Conservation (phyloP, 768 basidiomycete species). For the Erythrobasidium yunnanense region DNA sequence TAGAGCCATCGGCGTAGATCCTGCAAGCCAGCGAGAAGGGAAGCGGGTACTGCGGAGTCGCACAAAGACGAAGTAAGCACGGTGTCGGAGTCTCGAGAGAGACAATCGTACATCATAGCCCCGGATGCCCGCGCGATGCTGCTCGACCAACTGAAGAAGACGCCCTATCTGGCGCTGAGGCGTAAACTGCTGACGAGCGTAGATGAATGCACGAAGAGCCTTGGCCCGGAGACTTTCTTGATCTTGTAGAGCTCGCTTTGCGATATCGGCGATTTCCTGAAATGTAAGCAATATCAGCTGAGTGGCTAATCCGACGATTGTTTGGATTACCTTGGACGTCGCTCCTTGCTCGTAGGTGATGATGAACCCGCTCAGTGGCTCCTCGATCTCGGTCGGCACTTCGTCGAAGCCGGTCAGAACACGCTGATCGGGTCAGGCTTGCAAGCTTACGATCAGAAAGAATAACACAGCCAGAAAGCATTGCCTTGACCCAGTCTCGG, state of each 20-base stretch:
- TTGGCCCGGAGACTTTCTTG: background rate
- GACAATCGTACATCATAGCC: conserved; percentile 11
- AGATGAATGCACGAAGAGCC: conserved; percentile 20
- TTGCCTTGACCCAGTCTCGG: conserved; percentile 15
- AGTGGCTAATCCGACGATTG: background rate
- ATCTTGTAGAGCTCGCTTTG: conserved; percentile 2
- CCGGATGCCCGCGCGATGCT: conserved; percentile 2
- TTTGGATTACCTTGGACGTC: background rate
- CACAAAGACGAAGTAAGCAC: background rate
- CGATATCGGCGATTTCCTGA: background rate
- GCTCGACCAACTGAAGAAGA: conserved; percentile 14
- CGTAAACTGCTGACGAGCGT: conserved; percentile 8
- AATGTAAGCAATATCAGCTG: background rate
- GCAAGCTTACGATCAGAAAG: background rate
- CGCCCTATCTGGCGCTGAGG: conserved; percentile 3
- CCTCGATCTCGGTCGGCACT: conserved; percentile 16
- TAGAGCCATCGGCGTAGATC: conserved; percentile 8
- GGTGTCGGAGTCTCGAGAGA: background rate
- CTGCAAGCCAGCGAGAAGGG: conserved; percentile 5
- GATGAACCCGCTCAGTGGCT: background rate
- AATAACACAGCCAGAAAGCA: conserved; percentile 26
- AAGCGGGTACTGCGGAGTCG: background rate
- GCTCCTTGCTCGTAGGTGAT: background rate
- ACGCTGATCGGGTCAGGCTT: background rate
- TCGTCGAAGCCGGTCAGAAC: background rate